Conservation (phyloP, 1,284 basidiomycete genomes). For the Heterobasidion parviporum region DNA sequence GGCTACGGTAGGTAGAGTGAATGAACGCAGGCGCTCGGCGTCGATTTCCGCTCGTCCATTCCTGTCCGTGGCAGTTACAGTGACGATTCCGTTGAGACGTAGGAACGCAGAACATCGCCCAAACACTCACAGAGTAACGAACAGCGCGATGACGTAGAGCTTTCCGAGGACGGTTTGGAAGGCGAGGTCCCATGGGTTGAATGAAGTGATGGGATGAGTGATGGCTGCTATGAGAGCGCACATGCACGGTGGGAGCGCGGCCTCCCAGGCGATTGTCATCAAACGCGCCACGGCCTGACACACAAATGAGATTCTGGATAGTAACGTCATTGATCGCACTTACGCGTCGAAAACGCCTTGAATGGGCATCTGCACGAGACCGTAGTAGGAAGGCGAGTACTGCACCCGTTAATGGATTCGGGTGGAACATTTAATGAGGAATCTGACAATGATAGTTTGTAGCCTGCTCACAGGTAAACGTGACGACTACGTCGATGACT, state of each 20-base stretch:
- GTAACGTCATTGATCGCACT: background rate
- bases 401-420: background rate
- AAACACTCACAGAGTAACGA: constrained; percentile 19
- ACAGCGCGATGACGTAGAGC: constrained; percentile 24
- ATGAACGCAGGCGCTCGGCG: background rate
- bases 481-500: constrained; percentile 6
- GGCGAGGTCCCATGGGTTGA: constrained; percentile 21
- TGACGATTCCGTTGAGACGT: no score
- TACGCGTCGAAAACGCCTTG: constrained; percentile 19
- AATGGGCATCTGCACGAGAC: constrained; percentile 18
- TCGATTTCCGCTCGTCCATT: background rate
- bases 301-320: background rate
- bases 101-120: background rate
- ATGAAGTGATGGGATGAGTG: constrained; percentile 16
- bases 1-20: background rate
- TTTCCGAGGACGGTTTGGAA: constrained; percentile 25
- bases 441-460: background rate
- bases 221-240: constrained; percentile 20
- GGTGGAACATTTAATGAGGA: no score
- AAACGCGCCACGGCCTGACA: constrained; percentile 17
- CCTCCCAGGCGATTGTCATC: constrained; percentile 21
- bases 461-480: constrained; percentile 11
- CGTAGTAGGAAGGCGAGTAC: constrained; percentile 20
- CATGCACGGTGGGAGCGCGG: constrained; percentile 20
- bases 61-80: no score